Evolutionary conservation across 805 yeast genomes (phyloP), one percentile per base, ranked within the genome.

Genomic region (Candida ficus): DNA sequence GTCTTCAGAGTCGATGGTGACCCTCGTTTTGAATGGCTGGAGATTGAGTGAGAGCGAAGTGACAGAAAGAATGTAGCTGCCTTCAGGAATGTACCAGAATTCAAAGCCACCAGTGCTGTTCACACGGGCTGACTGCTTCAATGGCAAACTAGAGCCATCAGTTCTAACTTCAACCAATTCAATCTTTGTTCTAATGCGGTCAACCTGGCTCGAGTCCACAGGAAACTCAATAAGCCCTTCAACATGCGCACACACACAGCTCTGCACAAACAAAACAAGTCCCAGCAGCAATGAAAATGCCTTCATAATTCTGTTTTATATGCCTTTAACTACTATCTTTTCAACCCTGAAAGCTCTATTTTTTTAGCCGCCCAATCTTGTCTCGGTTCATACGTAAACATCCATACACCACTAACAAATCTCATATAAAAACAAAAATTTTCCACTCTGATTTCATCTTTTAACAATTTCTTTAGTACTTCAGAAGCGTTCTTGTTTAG

Each of bases 401-500:
- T 17, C 45, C 45, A 19, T n/a, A 34, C 45, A 42, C 45, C 45
- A 30, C 13, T n/a, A n/a, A n/a, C n/a, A 10, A 2, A n/a, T 4
- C 10, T 13, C 23, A 29, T 13, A 29, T 33, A 20, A 32, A 40
- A 40, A 11, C 14, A 30, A 17, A 34, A 43, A 32, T 22, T 43
- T 39, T 31, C n/a, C 17, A 39, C 18, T 31, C n/a, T n/a, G n/a
- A n/a, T 19, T 26, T 9, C 27, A 26, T 20, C 28, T 16, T 28
- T 29, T 33, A 25, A 13, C 10, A n/a, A 20, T 29, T 14, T 31
- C 32, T 36, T 18, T 11, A 13, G 29, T 29, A 29, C 26, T 20
- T 39, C 36, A 49, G 56, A 41, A 49, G 47, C 52, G 57, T 53
- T 52, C 52, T 53, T 52, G 52, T 53, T 56, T 53, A 52, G 58